Evolutionary conservation across 2,329 filamentous ascomycete genomes (phyloP).

Genomic region (Bertia moriformis): DNA sequence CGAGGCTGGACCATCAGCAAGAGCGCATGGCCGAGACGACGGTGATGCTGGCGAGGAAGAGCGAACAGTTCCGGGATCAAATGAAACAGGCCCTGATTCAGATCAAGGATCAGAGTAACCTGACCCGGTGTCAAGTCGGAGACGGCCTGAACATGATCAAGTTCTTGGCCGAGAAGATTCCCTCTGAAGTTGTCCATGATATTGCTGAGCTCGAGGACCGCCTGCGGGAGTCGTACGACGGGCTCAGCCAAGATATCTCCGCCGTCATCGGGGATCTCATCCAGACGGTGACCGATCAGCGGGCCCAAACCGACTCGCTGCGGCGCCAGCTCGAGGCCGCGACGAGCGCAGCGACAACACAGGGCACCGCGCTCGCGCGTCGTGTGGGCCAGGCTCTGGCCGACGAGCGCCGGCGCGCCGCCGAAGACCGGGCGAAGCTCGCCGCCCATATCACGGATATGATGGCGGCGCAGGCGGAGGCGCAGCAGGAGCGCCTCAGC

Average conservation of each 20-base stretch:
- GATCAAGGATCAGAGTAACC: slow-evolving; percentile 73
- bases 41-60: slow-evolving; percentile 54
- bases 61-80: slow-evolving; percentile 57
- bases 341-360: slow-evolving; percentile 50
- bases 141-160: slow-evolving; percentile 74
- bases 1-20: slow-evolving; percentile 56
- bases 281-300: slow-evolving; percentile 61
- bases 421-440: slow-evolving; percentile 60
- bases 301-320: slow-evolving; percentile 59
- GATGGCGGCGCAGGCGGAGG: slow-evolving; percentile 58
- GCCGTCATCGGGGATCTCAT: slow-evolving; percentile 68
- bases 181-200: slow-evolving; percentile 75
- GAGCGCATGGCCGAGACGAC: slow-evolving; percentile 53
- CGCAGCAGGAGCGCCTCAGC: slow-evolving; percentile 58
- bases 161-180: slow-evolving; percentile 72
- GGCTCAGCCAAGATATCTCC: slow-evolving; percentile 76
- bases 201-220: slow-evolving; percentile 71
- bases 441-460: slow-evolving; percentile 66
- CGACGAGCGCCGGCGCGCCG: slow-evolving; percentile 61
- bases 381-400: slow-evolving; percentile 56
- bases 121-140: slow-evolving; percentile 73
- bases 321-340: slow-evolving; percentile 59
- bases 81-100: slow-evolving; percentile 88
- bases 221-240: slow-evolving; percentile 71
- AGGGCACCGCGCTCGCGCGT: slow-evolving; percentile 51